Conservation (phyloP, 2,329 filamentous ascomycete species). For the Neonectria coccinea region DNA sequence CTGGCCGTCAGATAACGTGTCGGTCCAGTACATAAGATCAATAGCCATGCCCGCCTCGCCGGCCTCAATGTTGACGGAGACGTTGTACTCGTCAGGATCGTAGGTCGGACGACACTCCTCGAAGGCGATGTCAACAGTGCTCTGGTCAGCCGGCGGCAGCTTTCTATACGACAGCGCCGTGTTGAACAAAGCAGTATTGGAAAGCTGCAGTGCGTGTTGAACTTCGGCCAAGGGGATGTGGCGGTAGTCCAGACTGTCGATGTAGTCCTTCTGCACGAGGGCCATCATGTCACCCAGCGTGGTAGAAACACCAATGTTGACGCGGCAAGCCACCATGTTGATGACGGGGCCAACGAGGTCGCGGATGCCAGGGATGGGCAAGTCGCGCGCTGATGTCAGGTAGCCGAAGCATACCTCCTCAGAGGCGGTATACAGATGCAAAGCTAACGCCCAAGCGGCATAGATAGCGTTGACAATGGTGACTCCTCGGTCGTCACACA, state of each 20-base stretch:
- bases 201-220: conserved; percentile 39
- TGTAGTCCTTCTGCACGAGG: conserved; percentile 29
- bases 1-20: conserved; percentile 34
- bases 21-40: conserved; percentile 43
- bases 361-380: conserved; percentile 59
- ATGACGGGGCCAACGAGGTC: conserved; percentile 65
- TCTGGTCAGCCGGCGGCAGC: conserved; percentile 22
- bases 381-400: conserved; percentile 64
- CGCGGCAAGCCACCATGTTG: conserved; percentile 67
- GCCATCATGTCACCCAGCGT: conserved; percentile 18
- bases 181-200: conserved; percentile 39
- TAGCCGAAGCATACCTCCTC: conserved; percentile 66
- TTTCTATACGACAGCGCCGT: conserved; percentile 42
- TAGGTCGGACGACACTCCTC: conserved; percentile 41
- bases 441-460: conserved; percentile 37
- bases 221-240: conserved; percentile 33
- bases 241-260: conserved; percentile 32
- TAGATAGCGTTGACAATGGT: conserved; percentile 39
- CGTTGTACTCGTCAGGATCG: conserved; percentile 40
- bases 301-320: conserved; percentile 45
- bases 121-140: conserved; percentile 32
- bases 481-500: conserved; percentile 28
- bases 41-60: conserved; percentile 35
- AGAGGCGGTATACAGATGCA: conserved; percentile 55
- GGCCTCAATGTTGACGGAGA: conserved; percentile 39